Conservation (phyloP, 2,329 filamentous ascomycete genomes). For the Pseudogymnoascus sp. region DNA sequence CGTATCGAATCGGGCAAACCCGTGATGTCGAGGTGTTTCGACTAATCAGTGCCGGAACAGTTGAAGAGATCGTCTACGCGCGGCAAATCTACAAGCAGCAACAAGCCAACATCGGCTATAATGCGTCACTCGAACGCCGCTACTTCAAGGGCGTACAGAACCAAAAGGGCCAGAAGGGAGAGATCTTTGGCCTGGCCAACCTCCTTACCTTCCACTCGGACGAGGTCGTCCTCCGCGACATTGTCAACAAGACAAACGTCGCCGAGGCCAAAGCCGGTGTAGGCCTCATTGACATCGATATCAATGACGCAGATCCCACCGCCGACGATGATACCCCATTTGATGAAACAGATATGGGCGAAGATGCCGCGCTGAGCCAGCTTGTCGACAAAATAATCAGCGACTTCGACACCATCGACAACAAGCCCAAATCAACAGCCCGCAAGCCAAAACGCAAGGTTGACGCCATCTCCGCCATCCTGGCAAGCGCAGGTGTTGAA, state of each 20-base stretch:
- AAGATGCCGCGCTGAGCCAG: constrained; percentile 63
- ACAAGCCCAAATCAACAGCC: constrained; percentile 30
- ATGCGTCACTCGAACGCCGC: constrained; percentile 79
- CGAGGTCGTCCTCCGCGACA: constrained; percentile 78
- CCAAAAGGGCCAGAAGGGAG: constrained; percentile 71
- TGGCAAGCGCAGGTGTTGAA: constrained; percentile 78
- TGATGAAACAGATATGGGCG: constrained; percentile 40
- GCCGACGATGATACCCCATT: constrained; percentile 40
- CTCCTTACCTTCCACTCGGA: constrained; percentile 76
- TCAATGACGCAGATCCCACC: constrained; percentile 32
- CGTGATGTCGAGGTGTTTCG: constrained; percentile 94
- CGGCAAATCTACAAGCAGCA: constrained; percentile 98
- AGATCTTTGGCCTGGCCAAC: constrained; percentile 87
- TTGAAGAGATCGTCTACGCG: constrained; percentile 96
- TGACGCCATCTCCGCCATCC: constrained; percentile 81
- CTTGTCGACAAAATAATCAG: constrained; percentile 54
- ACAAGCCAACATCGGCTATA: constrained; percentile 96
- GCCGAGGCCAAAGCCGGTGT: constrained; percentile 87
- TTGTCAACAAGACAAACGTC: constrained; percentile 97
- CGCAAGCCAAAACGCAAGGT: constrained; percentile 36
- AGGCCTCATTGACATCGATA: constrained; percentile 67
- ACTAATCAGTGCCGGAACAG: constrained; percentile 80
- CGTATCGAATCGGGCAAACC: constrained; percentile 89
- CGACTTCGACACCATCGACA: constrained; percentile 39
- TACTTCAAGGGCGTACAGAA: constrained; percentile 96